A percentile compares a stretch with the other conserved stretches of the same genome.
These are phyloP conservation scores for Trichoderma aggressivum DNA, from an alignment of 2,329 filamentous ascomycete genomes.

Conservation along the genomic window DNA sequence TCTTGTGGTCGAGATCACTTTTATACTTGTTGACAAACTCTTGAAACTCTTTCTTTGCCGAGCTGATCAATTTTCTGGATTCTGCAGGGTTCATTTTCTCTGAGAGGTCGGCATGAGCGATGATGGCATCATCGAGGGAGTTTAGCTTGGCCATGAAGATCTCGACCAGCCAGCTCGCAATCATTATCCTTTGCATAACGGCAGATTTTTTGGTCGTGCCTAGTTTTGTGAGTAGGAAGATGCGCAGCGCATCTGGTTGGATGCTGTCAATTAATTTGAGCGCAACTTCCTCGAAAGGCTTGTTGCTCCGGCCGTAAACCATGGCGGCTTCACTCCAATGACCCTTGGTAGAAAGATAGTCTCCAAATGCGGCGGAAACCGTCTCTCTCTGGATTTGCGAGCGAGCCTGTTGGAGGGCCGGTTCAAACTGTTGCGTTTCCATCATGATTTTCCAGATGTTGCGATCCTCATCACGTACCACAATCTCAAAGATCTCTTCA, in stretches of 20 bases:
- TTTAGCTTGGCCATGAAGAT: slow-evolving; percentile 98
- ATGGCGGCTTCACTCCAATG: slow-evolving; percentile 81
- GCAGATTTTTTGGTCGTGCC: slow-evolving; percentile 75
- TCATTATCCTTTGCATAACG: slow-evolving; percentile 91
- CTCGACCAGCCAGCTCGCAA: slow-evolving; percentile 92
- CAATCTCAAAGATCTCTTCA: slow-evolving; percentile 89
- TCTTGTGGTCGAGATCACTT: slow-evolving; percentile 81
- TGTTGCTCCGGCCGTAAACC: slow-evolving; percentile 92
- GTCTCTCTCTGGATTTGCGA: slow-evolving; percentile 80
- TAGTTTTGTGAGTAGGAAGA: slow-evolving; percentile 84
- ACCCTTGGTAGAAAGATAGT: slow-evolving; percentile 77
- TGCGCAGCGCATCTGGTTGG: slow-evolving; percentile 85
- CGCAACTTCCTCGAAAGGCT: slow-evolving; percentile 94
- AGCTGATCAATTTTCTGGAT: slow-evolving; percentile 66
- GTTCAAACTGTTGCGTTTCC: slow-evolving; percentile 80
- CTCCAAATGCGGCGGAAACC: slow-evolving; percentile 87
- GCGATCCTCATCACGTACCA: slow-evolving; percentile 82
- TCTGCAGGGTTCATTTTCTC: slow-evolving; percentile 69
- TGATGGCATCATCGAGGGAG: slow-evolving; percentile 87
- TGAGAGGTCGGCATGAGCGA: slow-evolving; percentile 77
- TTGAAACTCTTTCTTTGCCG: slow-evolving; percentile 74
- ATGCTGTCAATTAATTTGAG: slow-evolving; percentile 85
- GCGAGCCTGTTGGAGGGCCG: slow-evolving; percentile 79
- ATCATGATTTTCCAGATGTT: slow-evolving; percentile 96
- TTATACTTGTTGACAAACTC: slow-evolving; percentile 86